phyloP scores from a whole-genome alignment of 2,329 filamentous ascomycete species.

The Fusarium sp. region DNA sequence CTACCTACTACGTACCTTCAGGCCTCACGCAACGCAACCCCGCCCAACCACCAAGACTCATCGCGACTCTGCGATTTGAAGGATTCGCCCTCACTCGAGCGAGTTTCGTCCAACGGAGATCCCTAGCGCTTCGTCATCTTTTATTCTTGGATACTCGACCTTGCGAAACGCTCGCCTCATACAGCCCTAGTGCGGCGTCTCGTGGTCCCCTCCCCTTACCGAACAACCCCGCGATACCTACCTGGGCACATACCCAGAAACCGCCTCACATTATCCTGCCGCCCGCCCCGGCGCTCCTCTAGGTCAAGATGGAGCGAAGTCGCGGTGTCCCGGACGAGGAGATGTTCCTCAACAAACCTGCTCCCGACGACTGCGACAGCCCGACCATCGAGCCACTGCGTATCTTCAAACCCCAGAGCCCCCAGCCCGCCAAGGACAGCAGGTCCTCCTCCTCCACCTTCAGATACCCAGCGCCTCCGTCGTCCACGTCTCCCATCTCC shows the following conservation, averaged over 20 bases:
- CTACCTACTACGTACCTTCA: neutral
- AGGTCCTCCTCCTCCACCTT: slow-evolving; percentile 48
- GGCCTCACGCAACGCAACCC: slow-evolving; percentile 34
- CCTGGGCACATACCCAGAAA: slow-evolving; percentile 19
- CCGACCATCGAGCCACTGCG: slow-evolving; percentile 86
- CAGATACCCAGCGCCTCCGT: slow-evolving; percentile 64
- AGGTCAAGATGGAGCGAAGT: slow-evolving; percentile 60
- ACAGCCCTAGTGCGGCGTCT: slow-evolving; percentile 13
- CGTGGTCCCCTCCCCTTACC: slow-evolving; percentile 3
- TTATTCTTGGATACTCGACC: slow-evolving; percentile 1
- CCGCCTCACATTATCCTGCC: slow-evolving; percentile 11
- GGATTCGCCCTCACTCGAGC: slow-evolving; percentile 15
- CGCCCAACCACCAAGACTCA: slow-evolving; percentile 36
- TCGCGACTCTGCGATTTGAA: slow-evolving; percentile 1
- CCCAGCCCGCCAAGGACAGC: slow-evolving; percentile 63
- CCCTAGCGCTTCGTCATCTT: slow-evolving; percentile 11
- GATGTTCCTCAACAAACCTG: slow-evolving; percentile 79
- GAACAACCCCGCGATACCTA: slow-evolving; percentile 27
- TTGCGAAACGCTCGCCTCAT: slow-evolving; percentile 9
- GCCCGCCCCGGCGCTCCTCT: slow-evolving; percentile 12
- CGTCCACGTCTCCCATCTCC: slow-evolving; percentile 53
- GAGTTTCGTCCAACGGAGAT: slow-evolving; percentile 12
- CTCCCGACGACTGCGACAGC: slow-evolving; percentile 70
- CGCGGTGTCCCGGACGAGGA: slow-evolving; percentile 82
- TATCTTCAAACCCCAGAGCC: slow-evolving; percentile 83